Evolutionary conservation across 2,329 filamentous ascomycete species (phyloP).

Genomic region (Microsporum audouinii): DNA sequence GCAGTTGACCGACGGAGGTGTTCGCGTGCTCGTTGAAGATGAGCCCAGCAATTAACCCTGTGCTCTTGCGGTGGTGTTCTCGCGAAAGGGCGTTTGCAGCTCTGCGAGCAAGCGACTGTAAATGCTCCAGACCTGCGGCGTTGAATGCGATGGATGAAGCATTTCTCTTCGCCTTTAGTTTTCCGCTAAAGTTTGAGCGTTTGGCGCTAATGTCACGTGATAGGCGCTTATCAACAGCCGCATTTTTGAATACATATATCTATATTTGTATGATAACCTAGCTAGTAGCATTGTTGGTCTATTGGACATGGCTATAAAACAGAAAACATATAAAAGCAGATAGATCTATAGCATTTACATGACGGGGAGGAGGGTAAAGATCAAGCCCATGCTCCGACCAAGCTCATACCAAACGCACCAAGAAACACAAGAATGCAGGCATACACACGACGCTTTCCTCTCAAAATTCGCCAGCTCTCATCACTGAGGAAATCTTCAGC

Average conservation of each 20-base stretch:
- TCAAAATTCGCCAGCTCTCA: conserved; percentile 58
- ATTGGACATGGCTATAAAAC: too few species aligned
- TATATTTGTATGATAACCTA: neutral
- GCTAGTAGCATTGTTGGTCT: neutral
- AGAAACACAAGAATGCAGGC: conserved; percentile 54
- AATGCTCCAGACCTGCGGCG: neutral
- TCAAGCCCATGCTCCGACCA: conserved; percentile 61
- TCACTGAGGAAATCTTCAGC: conserved; percentile 69
- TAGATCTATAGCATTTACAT: neutral
- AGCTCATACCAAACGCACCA: conserved; percentile 57
- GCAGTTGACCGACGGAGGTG: neutral
- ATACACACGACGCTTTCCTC: conserved; percentile 49
- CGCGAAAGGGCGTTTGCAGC: neutral
- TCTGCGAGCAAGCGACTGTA: neutral
- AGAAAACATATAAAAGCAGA: neutral
- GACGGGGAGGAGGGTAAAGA: neutral
- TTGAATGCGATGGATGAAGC: neutral
- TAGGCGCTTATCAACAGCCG: neutral
- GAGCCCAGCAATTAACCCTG: neutral
- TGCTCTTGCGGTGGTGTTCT: neutral
- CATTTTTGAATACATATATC: neutral
- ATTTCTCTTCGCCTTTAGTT: neutral
- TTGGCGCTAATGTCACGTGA: neutral
- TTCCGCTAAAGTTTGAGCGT: neutral
- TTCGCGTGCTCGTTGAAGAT: neutral